These are phyloP conservation scores for Tetracladium maxilliforme DNA, from an alignment of 2,329 filamentous ascomycete genomes.

Conservation along the genomic window DNA sequence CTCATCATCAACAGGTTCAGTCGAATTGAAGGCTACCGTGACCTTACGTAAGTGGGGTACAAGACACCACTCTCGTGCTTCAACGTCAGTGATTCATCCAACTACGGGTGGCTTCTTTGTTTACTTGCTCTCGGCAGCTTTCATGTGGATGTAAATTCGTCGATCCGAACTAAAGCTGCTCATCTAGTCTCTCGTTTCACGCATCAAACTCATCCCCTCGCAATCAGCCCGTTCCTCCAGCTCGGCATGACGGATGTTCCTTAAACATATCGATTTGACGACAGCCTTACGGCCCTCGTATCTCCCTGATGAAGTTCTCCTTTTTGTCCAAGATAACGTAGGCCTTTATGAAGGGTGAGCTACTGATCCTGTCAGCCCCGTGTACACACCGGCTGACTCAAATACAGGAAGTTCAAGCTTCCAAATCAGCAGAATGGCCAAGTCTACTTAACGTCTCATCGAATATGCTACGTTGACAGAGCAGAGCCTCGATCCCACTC, in stretches of 20 bases:
- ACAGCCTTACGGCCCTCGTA: slow-evolving; percentile 89
- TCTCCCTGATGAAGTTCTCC: slow-evolving; percentile 80
- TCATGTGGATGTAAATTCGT: too few species aligned
- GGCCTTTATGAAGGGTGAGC: slow-evolving; percentile 92
- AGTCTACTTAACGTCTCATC: slow-evolving; percentile 90
- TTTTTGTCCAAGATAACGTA: slow-evolving; percentile 96
- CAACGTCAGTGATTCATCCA: too few species aligned
- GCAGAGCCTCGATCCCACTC: slow-evolving; percentile 74
- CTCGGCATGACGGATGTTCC: slow-evolving; percentile 73
- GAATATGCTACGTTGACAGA: slow-evolving; percentile 88
- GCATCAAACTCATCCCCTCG: slow-evolving; percentile 3
- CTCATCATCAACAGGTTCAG: too few species aligned
- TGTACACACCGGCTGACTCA: slow-evolving; percentile 1
- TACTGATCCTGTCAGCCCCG: slow-evolving; percentile 1
- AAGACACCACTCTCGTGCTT: too few species aligned
- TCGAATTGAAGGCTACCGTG: too few species aligned
- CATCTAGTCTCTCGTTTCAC: too few species aligned
- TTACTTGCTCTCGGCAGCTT: too few species aligned
- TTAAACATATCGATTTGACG: slow-evolving; percentile 89
- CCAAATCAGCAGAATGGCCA: slow-evolving; percentile 89
- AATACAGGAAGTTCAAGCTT: slow-evolving; percentile 76
- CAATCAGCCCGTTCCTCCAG: slow-evolving; percentile 2
- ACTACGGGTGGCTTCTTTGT: too few species aligned
- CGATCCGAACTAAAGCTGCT: too few species aligned
- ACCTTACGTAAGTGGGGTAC: too few species aligned